Conservation (phyloP, 495 filamentous ascomycete genomes). For the Pseudevernia furfuracea region DNA sequence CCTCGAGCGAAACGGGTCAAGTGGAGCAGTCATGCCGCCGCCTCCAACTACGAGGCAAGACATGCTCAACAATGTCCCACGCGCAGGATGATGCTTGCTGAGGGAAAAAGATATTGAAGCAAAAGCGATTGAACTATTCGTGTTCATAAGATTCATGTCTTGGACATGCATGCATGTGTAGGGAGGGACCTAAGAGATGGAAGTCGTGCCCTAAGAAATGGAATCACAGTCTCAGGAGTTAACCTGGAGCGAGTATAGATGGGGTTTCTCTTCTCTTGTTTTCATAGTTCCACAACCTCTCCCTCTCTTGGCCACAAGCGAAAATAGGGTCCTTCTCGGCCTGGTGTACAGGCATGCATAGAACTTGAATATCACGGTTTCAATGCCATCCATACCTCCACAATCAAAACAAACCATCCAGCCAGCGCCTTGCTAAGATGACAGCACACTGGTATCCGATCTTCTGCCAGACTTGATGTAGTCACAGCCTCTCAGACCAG, state of each 20-base stretch:
- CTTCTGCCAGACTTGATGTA: not conserved
- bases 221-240: not conserved
- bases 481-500: slow-evolving; percentile 31
- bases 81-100: slow-evolving; percentile 15
- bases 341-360: slow-evolving; percentile 15
- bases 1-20: slow-evolving; percentile 20
- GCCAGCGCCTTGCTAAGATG: slow-evolving; percentile 1
- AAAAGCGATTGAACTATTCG: slow-evolving; percentile 7
- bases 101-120: not conserved
- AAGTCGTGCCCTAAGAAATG: not conserved
- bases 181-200: not conserved
- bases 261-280: slow-evolving; percentile 8
- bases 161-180: not conserved
- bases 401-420: not conserved
- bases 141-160: slow-evolving; percentile 8
- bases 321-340: not conserved
- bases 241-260: slow-evolving; percentile 9
- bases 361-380: slow-evolving; percentile 9
- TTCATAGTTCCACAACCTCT: slow-evolving; percentile 12
- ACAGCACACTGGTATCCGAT: not conserved
- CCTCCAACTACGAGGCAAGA: slow-evolving; percentile 22
- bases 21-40: slow-evolving; percentile 18
- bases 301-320: slow-evolving; percentile 13
- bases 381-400: not conserved
- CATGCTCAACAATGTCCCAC: slow-evolving; percentile 24